These are phyloP conservation scores for Phyllostachys edulis DNA, from an alignment of 176 grass and related monocot genomes.

Conservation along the genomic window DNA sequence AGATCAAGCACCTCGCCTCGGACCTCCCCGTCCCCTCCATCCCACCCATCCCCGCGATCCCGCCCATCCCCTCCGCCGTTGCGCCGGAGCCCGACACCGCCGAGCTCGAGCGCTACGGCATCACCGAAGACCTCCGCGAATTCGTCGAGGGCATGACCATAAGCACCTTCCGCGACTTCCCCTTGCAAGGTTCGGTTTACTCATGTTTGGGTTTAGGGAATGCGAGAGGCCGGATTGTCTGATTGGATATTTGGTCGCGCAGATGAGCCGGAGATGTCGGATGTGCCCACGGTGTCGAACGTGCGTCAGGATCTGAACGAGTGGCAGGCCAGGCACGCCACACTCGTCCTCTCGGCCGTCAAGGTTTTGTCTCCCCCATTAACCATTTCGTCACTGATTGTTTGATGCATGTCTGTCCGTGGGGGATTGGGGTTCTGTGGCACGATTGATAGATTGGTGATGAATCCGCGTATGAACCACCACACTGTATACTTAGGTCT, in stretches of 20 bases:
- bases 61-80: conserved; percentile 36
- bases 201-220: conserved; percentile 29
- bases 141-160: conserved; percentile 93
- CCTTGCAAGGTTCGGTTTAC: conserved; percentile 65
- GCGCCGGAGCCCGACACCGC: conserved; percentile 34
- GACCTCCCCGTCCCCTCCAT: conserved; percentile 70
- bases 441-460: neutral
- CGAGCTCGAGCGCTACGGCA: conserved; percentile 65
- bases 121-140: conserved; percentile 86
- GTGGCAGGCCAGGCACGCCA: conserved; percentile 91
- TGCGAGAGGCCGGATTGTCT: conserved; percentile 11
- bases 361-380: conserved; percentile 52
- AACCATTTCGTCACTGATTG: conserved; percentile 5
- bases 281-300: conserved; percentile 84
- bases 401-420: conserved; percentile 15
- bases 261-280: conserved; percentile 74
- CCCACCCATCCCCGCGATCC: conserved; percentile 57
- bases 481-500: neutral
- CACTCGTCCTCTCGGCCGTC: conserved; percentile 81
- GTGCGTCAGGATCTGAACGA: conserved; percentile 98
- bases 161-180: conserved; percentile 93
- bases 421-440: neutral
- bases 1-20: conserved; percentile 89
- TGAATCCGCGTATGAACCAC: neutral
- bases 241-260: conserved; percentile 2